Evolutionary conservation across 768 basidiomycete species (phyloP), one percentile per base, ranked within the genome.

Genomic region (Suillus cothurnatus): DNA sequence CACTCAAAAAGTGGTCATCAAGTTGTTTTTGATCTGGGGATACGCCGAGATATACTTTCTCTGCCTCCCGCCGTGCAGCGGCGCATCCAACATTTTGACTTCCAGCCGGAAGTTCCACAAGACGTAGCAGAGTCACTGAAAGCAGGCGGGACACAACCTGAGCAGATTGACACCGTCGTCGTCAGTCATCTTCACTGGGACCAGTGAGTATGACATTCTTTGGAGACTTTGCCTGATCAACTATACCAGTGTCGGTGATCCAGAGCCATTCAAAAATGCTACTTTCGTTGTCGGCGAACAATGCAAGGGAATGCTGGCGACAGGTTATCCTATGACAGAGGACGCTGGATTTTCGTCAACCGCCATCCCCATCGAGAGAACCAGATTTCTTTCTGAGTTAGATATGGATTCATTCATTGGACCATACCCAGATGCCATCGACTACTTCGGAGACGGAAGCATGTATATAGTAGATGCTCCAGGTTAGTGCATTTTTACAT

Each of bases 121-220:
- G 11, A 36, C 43, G 58, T 28, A 41, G 50, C 47, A 49, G 82
- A 86, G 60, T 85, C 85, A 11, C 78, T 88, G 34, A 71, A 64
- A 17, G 82, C 81, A 59, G 87, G 87, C n/a, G 84, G 84, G 0
- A 43, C 82, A 3, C 65, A 72, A 4, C 82, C 85, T 1, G 70
- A 71, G 8, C 77, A 84, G 21, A 78, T 88, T 61, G 71, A 80
- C 31, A 77, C 77, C 8, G 79, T 87, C 49, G 78, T 82, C 47
- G 59, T 86, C 38, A 85, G 84, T 28, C 87, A 88, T 67, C 69
- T 82, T 45, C 86, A 88, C 68, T 87, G 80, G 70, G 87, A 88
- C 70, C 76, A 78, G 74, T 74, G 34, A 65, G 70, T 7, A 17
- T 61, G 23, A 8, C 38, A 47, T 23, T 61, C 21, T 39, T 52